Base-by-base conservation (phyloP, 352 stramenopile genomes). In the Paralagenidium karlingii region DNA sequence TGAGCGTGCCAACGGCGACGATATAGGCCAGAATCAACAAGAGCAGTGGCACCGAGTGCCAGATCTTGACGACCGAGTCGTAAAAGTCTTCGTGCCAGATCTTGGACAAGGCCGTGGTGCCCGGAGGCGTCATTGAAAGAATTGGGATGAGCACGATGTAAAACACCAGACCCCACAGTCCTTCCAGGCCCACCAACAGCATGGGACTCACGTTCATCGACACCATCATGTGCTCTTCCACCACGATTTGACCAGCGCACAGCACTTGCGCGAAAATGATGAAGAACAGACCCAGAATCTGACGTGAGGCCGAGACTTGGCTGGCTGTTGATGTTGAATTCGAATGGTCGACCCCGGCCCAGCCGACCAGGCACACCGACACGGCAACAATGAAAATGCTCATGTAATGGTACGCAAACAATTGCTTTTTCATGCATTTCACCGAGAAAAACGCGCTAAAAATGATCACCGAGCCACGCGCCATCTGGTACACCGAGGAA, bases 401-500 rank as follows among this genome's bases (percentile, higher is more conserved):
- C 11, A 59, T 64, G 55, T 86, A 91, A 51, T 94, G 82, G 58
- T 89, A 94, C 4, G 45, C 67, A 33, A 82, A 79, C 16, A 91
- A 58, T 16, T 56, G 77, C 54, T 86, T 90, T 44, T 65, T 60
- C 61, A 94, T 85, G 49, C 92, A 68, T 8, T 62, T 42, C 22
- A 94, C 70, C 27, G 76, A 90, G 40, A 94, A 74, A 45, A 92
- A 62, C 24, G 74, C 82, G 22, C 75, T 92, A 52, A 95, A 95
- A 49, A 95, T 85, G 52, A 95, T 88, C 47, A 95, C 81, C 4
- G 81, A 89, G 37, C 80, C 81, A 36, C 82, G 73, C 25, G 82
- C 71, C 82, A 95, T 95, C 53, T 95, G 79, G 58, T 83, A 94
- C 40, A 93, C 74, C 0, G 77, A 92, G 33, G 82, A 87, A 44